A percentile compares a stretch with the other conserved stretches of the same genome.
Evolutionary conservation across 2,329 filamentous ascomycete species (phyloP).

Genomic region (Teratosphaeria destructans): DNA sequence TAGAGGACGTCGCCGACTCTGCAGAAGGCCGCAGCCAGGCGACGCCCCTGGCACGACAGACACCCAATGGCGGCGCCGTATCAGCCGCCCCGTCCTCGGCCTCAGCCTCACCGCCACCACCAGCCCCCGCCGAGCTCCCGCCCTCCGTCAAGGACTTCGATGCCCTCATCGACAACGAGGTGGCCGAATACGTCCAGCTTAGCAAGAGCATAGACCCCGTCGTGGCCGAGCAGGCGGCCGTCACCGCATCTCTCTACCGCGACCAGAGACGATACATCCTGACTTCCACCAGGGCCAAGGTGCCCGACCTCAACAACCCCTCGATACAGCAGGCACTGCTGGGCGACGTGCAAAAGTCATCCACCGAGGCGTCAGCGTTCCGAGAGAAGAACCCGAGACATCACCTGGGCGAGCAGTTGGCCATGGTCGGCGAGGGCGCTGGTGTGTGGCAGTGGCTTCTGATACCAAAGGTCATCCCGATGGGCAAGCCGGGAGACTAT

Average conservation of each 20-base stretch:
- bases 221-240: slow-evolving; percentile 56
- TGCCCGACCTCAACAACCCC: slow-evolving; percentile 65
- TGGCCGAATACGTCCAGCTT: slow-evolving; percentile 67
- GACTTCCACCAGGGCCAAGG: slow-evolving; percentile 82
- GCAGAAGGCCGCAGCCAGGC: slow-evolving; percentile 38
- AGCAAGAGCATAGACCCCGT: slow-evolving; percentile 65
- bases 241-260: slow-evolving; percentile 58
- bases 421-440: slow-evolving; percentile 81
- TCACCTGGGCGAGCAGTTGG: slow-evolving; percentile 53
- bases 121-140: slow-evolving; percentile 46
- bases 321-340: slow-evolving; percentile 64
- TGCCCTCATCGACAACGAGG: slow-evolving; percentile 58
- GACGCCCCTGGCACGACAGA: slow-evolving; percentile 7
- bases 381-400: slow-evolving; percentile 73
- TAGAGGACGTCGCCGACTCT: slow-evolving; percentile 80
- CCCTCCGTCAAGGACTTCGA: slow-evolving; percentile 84
- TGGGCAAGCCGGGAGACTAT: slow-evolving; percentile 67
- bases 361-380: slow-evolving; percentile 37
- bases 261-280: slow-evolving; percentile 82
- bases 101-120: slow-evolving; percentile 14
- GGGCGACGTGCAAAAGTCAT: slow-evolving; percentile 65
- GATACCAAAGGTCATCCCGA: slow-evolving; percentile 43
- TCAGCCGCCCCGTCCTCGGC: slow-evolving; percentile 8
- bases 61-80: neutral
- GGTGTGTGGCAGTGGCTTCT: slow-evolving; percentile 85